Conservation (phyloP, 306 rosid species). For the Elaeagnus macrophylla region DNA sequence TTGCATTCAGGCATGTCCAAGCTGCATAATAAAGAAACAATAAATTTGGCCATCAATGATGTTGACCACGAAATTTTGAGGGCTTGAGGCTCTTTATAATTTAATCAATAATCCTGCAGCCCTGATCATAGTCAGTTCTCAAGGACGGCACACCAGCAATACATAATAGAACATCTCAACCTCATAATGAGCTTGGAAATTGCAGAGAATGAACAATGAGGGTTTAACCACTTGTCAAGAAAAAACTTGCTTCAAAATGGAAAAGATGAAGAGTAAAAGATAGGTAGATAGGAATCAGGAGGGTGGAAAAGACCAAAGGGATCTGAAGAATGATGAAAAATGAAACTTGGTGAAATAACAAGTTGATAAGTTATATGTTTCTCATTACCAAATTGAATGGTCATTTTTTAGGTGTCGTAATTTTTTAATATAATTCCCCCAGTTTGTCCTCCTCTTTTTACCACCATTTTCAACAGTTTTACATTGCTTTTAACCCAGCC, state of each 20-base stretch:
- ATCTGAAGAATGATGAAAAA: too few relatives aligned
- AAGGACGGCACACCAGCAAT: constrained; percentile 22
- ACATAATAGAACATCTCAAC: constrained; percentile 11
- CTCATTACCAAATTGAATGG: too few relatives aligned
- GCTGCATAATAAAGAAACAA: constrained; percentile 9
- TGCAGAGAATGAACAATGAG: constrained; percentile 4
- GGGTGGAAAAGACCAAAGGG: too few relatives aligned
- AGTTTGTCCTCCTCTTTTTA: too few relatives aligned
- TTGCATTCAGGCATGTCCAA: not conserved
- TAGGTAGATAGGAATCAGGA: not conserved
- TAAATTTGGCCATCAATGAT: constrained; percentile 33
- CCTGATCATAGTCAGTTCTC: constrained; percentile 37
- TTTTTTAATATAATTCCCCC: too few relatives aligned
- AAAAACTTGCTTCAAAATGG: not conserved
- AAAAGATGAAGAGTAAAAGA: not conserved
- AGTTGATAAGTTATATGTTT: too few relatives aligned
- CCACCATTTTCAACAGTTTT: too few relatives aligned
- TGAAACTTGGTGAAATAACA: too few relatives aligned
- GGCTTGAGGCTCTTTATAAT: constrained; percentile 39
- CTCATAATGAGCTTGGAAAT: constrained; percentile 7
- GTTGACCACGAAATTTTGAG: constrained; percentile 36
- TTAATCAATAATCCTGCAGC: constrained; percentile 40
- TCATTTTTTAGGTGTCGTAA: too few relatives aligned
- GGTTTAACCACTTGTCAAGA: too few relatives aligned
- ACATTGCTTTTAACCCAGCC: too few relatives aligned